Conservation (phyloP, 2,329 filamentous ascomycete species). For the Myriosclerotinia duriaeana region DNA sequence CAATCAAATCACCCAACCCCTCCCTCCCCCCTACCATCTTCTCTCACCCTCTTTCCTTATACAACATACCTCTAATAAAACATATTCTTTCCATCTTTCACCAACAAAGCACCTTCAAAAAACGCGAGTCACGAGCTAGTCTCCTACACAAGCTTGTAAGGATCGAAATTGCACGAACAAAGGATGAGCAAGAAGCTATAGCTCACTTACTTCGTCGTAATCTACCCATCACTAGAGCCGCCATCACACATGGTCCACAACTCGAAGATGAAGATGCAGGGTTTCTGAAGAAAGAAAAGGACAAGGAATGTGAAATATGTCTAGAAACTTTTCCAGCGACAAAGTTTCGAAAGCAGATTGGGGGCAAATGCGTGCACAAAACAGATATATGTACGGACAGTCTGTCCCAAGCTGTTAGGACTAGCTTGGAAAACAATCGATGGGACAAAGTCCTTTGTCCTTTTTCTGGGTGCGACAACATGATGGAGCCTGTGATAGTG, state of each 20-base stretch:
- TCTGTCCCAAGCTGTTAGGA: neutral
- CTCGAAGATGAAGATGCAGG: neutral
- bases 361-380: neutral
- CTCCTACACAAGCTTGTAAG: neutral
- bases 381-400: neutral
- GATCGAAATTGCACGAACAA: neutral
- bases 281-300: neutral
- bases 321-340: neutral
- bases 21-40: neutral
- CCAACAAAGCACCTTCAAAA: neutral
- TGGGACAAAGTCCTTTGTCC: constrained; percentile 9
- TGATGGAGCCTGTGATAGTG: neutral
- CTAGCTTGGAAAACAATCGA: neutral
- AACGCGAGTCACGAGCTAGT: neutral
- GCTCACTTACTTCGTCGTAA: neutral
- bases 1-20: neutral
- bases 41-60: neutral
- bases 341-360: neutral
- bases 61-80: neutral
- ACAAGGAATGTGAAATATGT: constrained; percentile 3
- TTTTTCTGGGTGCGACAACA: neutral
- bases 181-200: neutral
- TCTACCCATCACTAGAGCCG: neutral
- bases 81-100: neutral
- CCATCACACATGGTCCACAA: neutral